phyloP scores from a whole-genome alignment of 2,329 filamentous ascomycete species.

The Colletotrichum scovillei region DNA sequence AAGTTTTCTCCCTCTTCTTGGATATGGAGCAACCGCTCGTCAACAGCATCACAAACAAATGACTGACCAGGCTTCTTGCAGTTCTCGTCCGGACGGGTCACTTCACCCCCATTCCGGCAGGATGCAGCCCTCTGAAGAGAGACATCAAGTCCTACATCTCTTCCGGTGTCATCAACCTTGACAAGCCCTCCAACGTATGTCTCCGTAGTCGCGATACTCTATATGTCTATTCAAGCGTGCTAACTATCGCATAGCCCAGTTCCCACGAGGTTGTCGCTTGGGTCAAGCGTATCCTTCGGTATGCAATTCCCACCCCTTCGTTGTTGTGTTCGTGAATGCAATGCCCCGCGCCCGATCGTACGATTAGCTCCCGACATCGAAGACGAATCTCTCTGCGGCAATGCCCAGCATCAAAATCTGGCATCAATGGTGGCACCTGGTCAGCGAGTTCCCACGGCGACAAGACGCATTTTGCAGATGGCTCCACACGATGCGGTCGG shows the following conservation, averaged over 20 bases:
- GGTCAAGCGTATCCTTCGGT: slow-evolving; percentile 97
- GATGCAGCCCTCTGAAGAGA: slow-evolving; percentile 90
- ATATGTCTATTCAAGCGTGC: not conserved
- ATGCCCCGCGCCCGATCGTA: not conserved
- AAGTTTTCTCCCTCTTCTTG: slow-evolving; percentile 51
- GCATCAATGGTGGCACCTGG: not conserved
- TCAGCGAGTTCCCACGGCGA: not conserved
- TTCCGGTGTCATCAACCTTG: slow-evolving; percentile 97
- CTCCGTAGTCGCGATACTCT: not conserved
- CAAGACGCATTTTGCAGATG: not conserved
- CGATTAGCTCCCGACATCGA: slow-evolving; percentile 11
- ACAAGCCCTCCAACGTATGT: slow-evolving; percentile 64
- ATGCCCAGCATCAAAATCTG: not conserved
- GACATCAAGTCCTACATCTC: slow-evolving; percentile 98
- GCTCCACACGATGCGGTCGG: slow-evolving; percentile 3
- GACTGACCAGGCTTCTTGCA: slow-evolving; percentile 48
- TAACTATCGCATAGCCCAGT: slow-evolving; percentile 33
- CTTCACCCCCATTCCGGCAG: slow-evolving; percentile 95
- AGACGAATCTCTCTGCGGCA: not conserved
- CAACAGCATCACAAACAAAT: slow-evolving; percentile 39
- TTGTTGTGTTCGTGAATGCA: not conserved
- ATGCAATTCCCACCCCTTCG: slow-evolving; percentile 43
- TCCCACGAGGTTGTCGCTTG: slow-evolving; percentile 99
- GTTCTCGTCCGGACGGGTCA: slow-evolving; percentile 94
- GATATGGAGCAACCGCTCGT: slow-evolving; percentile 12